Evolutionary conservation across 495 filamentous ascomycete genomes (phyloP).

Genomic region (Ascodesmis nigricans): DNA sequence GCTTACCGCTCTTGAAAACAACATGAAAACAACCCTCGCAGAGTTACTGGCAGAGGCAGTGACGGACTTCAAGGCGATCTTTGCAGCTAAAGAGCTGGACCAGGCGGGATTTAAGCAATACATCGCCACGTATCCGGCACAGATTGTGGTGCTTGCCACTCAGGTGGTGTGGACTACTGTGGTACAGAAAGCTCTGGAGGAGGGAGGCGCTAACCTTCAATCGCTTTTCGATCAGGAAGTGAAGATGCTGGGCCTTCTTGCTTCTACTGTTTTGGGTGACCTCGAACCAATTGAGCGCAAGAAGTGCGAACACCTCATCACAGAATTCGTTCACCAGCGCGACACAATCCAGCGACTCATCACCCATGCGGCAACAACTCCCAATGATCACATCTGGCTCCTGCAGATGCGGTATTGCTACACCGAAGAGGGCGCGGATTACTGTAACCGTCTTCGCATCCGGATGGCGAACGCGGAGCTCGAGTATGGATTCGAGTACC

Average conservation of each 20-base stretch:
- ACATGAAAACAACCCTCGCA: slow-evolving; percentile 84
- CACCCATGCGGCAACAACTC: slow-evolving; percentile 45
- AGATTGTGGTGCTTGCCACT: slow-evolving; percentile 88
- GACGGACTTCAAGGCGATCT: slow-evolving; percentile 50
- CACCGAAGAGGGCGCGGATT: slow-evolving; percentile 47
- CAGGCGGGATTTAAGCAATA: slow-evolving; percentile 47
- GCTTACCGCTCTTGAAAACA: slow-evolving; percentile 71
- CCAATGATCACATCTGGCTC: slow-evolving; percentile 76
- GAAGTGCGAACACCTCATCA: slow-evolving; percentile 97
- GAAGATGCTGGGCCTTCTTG: slow-evolving; percentile 58
- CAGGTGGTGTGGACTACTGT: slow-evolving; percentile 81
- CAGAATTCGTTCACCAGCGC: slow-evolving; percentile 92
- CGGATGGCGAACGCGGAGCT: slow-evolving; percentile 94
- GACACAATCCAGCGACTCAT: slow-evolving; percentile 73
- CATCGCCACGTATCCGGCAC: slow-evolving; percentile 62
- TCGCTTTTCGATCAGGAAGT: slow-evolving; percentile 53
- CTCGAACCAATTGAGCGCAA: slow-evolving; percentile 68
- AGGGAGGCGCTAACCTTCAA: slow-evolving; percentile 43
- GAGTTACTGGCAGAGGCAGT: slow-evolving; percentile 75
- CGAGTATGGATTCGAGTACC: slow-evolving; percentile 91
- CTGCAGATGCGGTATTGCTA: slow-evolving; percentile 98
- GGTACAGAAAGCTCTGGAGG: slow-evolving; percentile 50
- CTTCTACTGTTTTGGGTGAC: slow-evolving; percentile 72
- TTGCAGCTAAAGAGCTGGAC: slow-evolving; percentile 42
- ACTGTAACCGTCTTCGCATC: slow-evolving; percentile 62